Conservation (phyloP, 2,329 filamentous ascomycete species). For the Fusarium phyllophilum region DNA sequence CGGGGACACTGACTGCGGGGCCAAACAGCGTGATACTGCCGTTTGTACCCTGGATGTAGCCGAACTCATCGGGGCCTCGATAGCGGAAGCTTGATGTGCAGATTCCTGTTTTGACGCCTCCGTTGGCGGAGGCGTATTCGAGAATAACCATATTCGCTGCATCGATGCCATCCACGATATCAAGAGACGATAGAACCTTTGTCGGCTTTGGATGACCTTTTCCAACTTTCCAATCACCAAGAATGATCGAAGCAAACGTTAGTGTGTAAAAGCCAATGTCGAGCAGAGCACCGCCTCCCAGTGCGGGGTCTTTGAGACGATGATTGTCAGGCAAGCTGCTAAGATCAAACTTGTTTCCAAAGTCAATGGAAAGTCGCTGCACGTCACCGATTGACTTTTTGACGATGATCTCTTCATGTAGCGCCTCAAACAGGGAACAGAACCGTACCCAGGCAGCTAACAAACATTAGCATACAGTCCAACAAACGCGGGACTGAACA, state of each 20-base stretch:
- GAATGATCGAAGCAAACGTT: constrained; percentile 15
- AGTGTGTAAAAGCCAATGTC: constrained; percentile 17
- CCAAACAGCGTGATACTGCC: constrained; percentile 15
- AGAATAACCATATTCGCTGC: constrained; percentile 3
- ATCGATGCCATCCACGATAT: constrained; percentile 16
- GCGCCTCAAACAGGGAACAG: constrained; percentile 14
- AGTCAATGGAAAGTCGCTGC: constrained; percentile 11
- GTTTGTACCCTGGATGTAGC: constrained; percentile 7
- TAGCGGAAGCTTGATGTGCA: constrained; percentile 24
- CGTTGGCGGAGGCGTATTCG: background rate
- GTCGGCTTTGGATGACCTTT: constrained; percentile 15
- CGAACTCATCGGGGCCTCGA: constrained; percentile 2
- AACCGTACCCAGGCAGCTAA: constrained; percentile 25
- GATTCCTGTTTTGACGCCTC: constrained; percentile 7
- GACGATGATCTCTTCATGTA: constrained; percentile 9
- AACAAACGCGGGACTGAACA: background rate
- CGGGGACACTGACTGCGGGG: constrained; percentile 12
- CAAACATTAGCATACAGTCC: background rate
- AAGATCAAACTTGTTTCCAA: constrained; percentile 17
- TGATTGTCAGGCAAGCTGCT: background rate
- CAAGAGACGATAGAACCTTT: constrained; percentile 6
- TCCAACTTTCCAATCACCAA: constrained; percentile 14
- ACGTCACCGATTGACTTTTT: constrained; percentile 26
- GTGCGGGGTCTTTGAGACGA: constrained; percentile 16
- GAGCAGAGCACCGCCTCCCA: constrained; percentile 17